Percentiles rank a stretch among this genome's conserved stretches.
Conservation (phyloP, 768 basidiomycete genomes). For the Cubamyces sp. region DNA sequence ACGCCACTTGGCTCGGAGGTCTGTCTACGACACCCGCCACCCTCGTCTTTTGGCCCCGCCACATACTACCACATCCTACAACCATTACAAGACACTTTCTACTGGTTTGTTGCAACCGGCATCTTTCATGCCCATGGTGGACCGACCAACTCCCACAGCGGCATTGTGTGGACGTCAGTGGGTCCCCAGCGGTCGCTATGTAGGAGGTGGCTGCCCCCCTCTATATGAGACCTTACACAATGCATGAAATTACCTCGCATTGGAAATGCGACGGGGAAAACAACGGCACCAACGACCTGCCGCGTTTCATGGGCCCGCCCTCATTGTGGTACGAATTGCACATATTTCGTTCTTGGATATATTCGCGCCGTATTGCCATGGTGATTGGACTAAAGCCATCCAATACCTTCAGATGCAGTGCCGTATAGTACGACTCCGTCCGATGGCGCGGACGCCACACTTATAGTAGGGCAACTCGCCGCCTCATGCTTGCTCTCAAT, state of each 20-base stretch:
- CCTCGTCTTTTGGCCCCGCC: no score
- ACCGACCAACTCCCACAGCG: not conserved
- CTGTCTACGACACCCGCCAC: no score
- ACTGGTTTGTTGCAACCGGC: no score
- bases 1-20: not conserved
- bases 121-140: no score
- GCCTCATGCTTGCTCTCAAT: not conserved
- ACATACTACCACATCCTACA: not conserved
- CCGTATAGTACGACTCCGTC: not conserved
- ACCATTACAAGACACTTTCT: not conserved
- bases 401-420: not conserved
- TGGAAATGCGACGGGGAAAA: not conserved
- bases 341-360: no score
- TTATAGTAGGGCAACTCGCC: not conserved
- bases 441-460: not conserved
- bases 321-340: not conserved
- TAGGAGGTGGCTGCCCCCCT: not conserved
- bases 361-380: not conserved
- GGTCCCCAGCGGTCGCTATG: not conserved
- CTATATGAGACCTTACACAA: not conserved
- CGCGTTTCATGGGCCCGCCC: not conserved
- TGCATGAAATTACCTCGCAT: not conserved
- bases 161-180: constrained; percentile 6
- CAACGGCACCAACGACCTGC: not conserved
- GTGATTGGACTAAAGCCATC: not conserved